Base-by-base conservation (phyloP, 2,329 filamentous ascomycete genomes). In the Allantophomopsis cytisporea region DNA sequence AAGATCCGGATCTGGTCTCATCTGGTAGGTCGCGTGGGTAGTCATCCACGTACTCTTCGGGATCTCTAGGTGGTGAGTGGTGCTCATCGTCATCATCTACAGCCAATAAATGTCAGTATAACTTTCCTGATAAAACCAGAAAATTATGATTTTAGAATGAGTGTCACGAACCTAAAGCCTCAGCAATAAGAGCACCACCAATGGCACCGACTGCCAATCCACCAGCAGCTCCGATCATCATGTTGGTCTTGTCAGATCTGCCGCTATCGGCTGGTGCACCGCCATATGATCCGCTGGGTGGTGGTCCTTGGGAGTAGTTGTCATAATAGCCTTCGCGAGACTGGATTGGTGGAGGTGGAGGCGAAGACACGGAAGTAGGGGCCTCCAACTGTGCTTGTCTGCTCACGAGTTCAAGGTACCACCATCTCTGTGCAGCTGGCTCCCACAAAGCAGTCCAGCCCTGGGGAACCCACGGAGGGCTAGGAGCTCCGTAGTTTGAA, bases 361-460 rank as follows among this genome's bases (percentile, higher is more conserved):
- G 23, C 8, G 23, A 28, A 28, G 23, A 28, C 8, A 28, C 23
- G 23, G 23, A 28, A 3, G 23, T 28, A 28, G 23, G 23, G 10
- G 23, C 5, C 23, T 28, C 23, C 23, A 28, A 12, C 23, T 28
- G 23, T 10, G 23, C 23, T 28, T 28, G 23, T 12, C 23, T 28
- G 23, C 23, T 28, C 23, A 41, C 35, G 35, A 37, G 36, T 20
- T 82, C 75, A 41, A 75, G 64, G 51, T 78, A 83, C 60, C 73
- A 82, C 62, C 73, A 80, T 40, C 73, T 71, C 51, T 77, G 71
- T 43, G 66, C 61, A 42, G 63, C 64, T 41, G 72, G 67, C 47
- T 83, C 77, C 58, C 69, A 83, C 55, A 79, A 70, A 17, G 74
- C 63, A 20, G 63, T 60, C 77, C 78, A 83, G 47, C 77, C 77